Conservation (phyloP, 2,329 filamentous ascomycete species). For the Xylaria sp. region DNA sequence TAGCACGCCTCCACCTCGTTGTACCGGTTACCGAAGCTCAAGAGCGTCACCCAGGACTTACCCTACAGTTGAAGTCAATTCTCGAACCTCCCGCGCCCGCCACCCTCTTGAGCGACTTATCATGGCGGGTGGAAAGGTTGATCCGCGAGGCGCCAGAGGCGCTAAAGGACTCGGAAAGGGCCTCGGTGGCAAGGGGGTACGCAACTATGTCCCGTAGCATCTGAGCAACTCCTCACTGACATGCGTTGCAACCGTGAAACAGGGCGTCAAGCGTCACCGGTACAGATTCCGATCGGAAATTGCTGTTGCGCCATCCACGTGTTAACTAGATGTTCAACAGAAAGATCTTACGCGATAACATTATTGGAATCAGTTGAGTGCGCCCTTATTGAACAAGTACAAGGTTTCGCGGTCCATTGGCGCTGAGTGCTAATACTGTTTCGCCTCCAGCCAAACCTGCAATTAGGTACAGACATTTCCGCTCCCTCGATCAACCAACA, state of each 20-base stretch:
- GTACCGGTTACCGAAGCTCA: not conserved
- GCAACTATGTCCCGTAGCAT: conserved; percentile 1
- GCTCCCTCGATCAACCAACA: too few relatives aligned
- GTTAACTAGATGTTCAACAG: conserved; percentile 24
- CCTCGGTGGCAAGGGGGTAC: conserved; percentile 37
- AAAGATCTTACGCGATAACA: conserved; percentile 43
- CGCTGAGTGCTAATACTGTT: conserved; percentile 23
- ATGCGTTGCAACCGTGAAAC: conserved; percentile 7
- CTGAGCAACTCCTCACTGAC: conserved; percentile 12
- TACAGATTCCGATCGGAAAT: conserved; percentile 16
- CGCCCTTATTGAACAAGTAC: not conserved
- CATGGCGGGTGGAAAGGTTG: conserved; percentile 14
- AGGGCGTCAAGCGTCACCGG: conserved; percentile 39
- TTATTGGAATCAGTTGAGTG: conserved; percentile 42
- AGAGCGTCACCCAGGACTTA: not conserved
- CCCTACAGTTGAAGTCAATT: not conserved
- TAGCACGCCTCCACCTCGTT: not conserved
- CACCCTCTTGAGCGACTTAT: too few relatives aligned
- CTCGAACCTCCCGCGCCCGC: not conserved
- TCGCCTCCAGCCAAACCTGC: conserved; percentile 55
- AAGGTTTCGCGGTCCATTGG: not conserved
- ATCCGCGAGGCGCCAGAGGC: conserved; percentile 30
- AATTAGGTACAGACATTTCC: conserved; percentile 51
- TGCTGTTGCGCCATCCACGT: not conserved
- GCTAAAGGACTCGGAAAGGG: conserved; percentile 27